Base-by-base conservation (phyloP, 176 grass and related monocot genomes). In the Musa beccarii region DNA sequence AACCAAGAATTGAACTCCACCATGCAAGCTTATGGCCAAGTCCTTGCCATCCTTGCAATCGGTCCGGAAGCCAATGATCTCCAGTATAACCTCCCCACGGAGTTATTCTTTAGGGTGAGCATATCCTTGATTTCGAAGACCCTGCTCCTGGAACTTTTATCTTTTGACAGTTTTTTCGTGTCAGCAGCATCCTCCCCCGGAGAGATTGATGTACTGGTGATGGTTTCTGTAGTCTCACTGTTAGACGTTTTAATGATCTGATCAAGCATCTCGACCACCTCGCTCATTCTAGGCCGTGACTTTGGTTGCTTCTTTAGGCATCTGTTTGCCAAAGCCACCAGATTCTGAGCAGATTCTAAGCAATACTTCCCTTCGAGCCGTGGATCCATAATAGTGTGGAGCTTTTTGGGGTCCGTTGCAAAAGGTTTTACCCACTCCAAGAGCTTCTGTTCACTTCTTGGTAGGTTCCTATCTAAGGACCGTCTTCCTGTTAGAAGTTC, bases 291-390 rank as follows among this genome's bases (percentile, higher is more conserved):
- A 26, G 75, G 75, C 1, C 75, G 59, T 34, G 75, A 77, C 16
- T 77, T 77, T 11, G 75, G 75, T 64, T 77, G 75, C 61, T 77
- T 77, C 75, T 64, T 65, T 11, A 77, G 43, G 61, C 75, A 77
- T 66, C 49, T 77, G 25, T 77, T 77, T 52, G 75, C 75, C 14
- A 77, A 77, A 28, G 75, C 19, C 15, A 77, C 61, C 3, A 77
- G 61, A 15, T 17, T 66, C 17, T 24, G 61, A 66, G 19, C 61
- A 66, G 75, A 66, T 17, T 65, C 14, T 24, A 52, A 5, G 61
- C 75, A 66, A 61, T 66, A 66, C 8, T 53, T 61, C 29, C 61
- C 75, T 13, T 77, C 59, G 17, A 77, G 75, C n/a, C 75, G 75
- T 24, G 61, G 43, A 66, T 77, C 75, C 13, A 77, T 13, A 28